phyloP scores from a whole-genome alignment of 768 basidiomycete species.

The Pulveroboletus sp. region DNA sequence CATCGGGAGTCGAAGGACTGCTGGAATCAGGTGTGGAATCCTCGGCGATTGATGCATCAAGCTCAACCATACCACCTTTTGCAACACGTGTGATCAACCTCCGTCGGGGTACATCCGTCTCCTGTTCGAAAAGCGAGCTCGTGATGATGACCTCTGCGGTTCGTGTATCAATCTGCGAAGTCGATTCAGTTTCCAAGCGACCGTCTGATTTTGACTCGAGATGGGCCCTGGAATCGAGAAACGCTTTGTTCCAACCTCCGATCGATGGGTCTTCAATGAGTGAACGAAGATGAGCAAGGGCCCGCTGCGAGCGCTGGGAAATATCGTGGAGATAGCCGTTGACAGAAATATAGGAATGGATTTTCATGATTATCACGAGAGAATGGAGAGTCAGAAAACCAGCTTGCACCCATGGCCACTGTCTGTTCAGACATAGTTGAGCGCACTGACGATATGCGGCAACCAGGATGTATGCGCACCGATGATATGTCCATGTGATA shows the following conservation, averaged over 20 bases:
- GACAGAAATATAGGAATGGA: constrained; percentile 89
- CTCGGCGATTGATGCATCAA: constrained; percentile 1
- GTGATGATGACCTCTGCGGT: constrained; percentile 42
- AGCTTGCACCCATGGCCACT: constrained; percentile 98
- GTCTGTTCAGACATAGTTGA: constrained; percentile 37
- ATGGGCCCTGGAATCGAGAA: constrained; percentile 44
- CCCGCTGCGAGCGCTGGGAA: constrained; percentile 41
- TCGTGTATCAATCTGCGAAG: constrained; percentile 39
- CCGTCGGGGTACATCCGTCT: constrained; percentile 50
- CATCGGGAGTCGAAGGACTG: constrained; percentile 2
- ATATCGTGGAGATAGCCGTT: constrained; percentile 77
- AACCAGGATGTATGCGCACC: constrained; percentile 38
- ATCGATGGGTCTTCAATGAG: constrained; percentile 39
- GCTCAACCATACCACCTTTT: constrained; percentile 1
- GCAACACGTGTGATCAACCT: constrained; percentile 47
- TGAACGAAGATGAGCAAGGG: constrained; percentile 43
- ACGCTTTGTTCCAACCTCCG: constrained; percentile 68
- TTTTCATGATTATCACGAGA: constrained; percentile 90
- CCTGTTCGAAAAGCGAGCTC: constrained; percentile 49
- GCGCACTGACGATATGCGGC: neutral
- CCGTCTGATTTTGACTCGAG: constrained; percentile 28
- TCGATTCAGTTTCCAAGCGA: constrained; percentile 8
- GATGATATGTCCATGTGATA: constrained; percentile 87
- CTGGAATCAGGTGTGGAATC: constrained; percentile 2
- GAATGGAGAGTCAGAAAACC: constrained; percentile 87